Percentiles rank a stretch among this genome's conserved stretches.
These are phyloP conservation scores for Lichtheimia ornata DNA, from an alignment of 371 early-diverging fungal species.

Conservation along the genomic window DNA sequence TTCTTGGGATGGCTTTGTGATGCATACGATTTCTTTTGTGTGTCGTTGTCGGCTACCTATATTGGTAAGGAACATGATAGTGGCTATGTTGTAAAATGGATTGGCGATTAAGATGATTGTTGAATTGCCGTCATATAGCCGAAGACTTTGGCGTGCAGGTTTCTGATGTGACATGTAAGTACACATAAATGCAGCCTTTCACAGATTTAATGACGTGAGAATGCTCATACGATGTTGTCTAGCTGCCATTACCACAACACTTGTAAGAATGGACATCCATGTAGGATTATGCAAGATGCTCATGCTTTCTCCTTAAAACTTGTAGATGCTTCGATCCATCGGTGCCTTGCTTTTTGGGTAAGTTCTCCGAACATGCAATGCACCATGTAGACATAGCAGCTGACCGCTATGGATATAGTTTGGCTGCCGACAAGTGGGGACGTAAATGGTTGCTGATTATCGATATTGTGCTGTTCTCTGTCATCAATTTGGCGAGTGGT, in stretches of 20 bases:
- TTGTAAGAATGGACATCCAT: constrained; percentile 16
- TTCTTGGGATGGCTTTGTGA: constrained; percentile 78
- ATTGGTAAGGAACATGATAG: constrained; percentile 27
- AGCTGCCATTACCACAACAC: constrained; percentile 48
- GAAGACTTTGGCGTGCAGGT: constrained; percentile 54
- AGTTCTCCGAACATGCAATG: not conserved
- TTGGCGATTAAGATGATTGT: too few relatives aligned
- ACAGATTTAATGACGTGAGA: not conserved
- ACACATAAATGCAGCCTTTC: not conserved
- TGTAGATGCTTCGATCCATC: constrained; percentile 66
- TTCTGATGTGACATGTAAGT: constrained; percentile 57
- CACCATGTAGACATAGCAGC: not conserved
- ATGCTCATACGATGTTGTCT: not conserved
- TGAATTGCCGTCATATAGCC: constrained; percentile 28
- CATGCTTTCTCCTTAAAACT: not conserved
- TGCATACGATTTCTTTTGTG: constrained; percentile 73
- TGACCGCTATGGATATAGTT: constrained; percentile 13
- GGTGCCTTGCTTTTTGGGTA: constrained; percentile 75
- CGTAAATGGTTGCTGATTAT: constrained; percentile 70
- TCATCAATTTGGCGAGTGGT: constrained; percentile 69
- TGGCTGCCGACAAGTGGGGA: constrained; percentile 67
- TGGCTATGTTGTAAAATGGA: too few relatives aligned
- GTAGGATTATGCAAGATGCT: not conserved
- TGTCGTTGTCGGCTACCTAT: constrained; percentile 47
- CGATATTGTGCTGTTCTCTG: constrained; percentile 63